These are phyloP conservation scores for Protomyces gravidus DNA, from an alignment of 1,139 yeast species.

Conservation along the genomic window DNA sequence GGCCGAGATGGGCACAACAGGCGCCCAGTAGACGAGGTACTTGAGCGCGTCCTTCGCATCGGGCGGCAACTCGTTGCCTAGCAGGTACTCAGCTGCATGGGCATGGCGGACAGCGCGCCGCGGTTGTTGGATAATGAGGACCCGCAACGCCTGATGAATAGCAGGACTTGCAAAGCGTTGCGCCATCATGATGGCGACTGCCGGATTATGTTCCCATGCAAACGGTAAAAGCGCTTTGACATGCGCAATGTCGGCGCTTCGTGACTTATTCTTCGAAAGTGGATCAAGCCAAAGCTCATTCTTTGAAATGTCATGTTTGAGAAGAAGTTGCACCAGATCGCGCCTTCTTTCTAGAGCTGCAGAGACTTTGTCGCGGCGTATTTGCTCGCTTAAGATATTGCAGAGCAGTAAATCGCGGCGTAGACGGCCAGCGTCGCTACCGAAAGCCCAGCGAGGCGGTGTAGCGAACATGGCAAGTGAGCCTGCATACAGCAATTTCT, in stretches of 20 bases:
- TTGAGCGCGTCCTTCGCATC: slow-evolving; percentile 33
- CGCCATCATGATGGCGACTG: slow-evolving; percentile 66
- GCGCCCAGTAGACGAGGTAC: slow-evolving; percentile 62
- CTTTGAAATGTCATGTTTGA: slow-evolving; percentile 70
- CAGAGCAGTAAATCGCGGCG: slow-evolving; percentile 41
- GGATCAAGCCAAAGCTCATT: slow-evolving; percentile 80
- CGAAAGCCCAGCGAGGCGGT: slow-evolving; percentile 69
- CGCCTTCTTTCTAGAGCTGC: slow-evolving; percentile 43
- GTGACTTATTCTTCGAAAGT: background rate
- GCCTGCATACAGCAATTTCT: slow-evolving; percentile 43
- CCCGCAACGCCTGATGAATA: slow-evolving; percentile 47
- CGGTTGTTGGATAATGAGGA: slow-evolving; percentile 55
- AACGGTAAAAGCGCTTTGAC: slow-evolving; percentile 40
- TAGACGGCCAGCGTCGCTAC: slow-evolving; percentile 74
- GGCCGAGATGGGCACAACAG: slow-evolving; percentile 78
- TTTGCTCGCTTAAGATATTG: slow-evolving; percentile 35
- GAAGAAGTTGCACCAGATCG: slow-evolving; percentile 54
- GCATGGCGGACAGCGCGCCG: slow-evolving; percentile 58
- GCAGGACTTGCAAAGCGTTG: slow-evolving; percentile 49
- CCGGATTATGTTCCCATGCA: slow-evolving; percentile 69
- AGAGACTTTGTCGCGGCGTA: background rate
- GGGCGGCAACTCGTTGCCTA: slow-evolving; percentile 40
- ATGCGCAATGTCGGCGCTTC: slow-evolving; percentile 35
- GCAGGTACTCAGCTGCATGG: slow-evolving; percentile 58
- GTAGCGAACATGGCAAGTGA: slow-evolving; percentile 74